Evolutionary conservation across 2,329 filamentous ascomycete genomes (phyloP).

Genomic region (Exophiala spinifera): DNA sequence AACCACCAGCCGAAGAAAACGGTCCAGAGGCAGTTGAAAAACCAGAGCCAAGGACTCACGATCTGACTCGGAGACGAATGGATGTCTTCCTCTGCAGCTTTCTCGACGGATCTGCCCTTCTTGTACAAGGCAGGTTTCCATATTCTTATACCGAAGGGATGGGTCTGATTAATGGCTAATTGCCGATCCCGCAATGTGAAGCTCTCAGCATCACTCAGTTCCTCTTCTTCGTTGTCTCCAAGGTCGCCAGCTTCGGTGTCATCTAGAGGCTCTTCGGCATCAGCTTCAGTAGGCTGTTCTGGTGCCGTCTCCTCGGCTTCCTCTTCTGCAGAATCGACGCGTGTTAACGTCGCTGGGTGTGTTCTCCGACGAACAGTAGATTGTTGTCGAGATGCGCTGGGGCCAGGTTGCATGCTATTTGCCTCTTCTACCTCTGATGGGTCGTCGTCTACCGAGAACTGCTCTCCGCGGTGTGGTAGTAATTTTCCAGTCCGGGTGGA

Average conservation of each 20-base stretch:
- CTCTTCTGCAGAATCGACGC: slow-evolving; percentile 39
- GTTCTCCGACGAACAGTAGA: slow-evolving; percentile 42
- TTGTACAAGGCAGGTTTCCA: slow-evolving; percentile 99
- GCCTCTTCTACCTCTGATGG: slow-evolving; percentile 74
- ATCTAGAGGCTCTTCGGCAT: slow-evolving; percentile 40
- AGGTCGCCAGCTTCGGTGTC: slow-evolving; percentile 51
- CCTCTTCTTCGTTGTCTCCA: slow-evolving; percentile 65
- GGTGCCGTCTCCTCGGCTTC: slow-evolving; percentile 39
- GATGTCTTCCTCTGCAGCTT: slow-evolving; percentile 93
- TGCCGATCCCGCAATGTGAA: slow-evolving; percentile 97
- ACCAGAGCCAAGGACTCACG: slow-evolving; percentile 77
- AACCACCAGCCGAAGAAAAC: slow-evolving; percentile 96
- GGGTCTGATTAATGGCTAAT: slow-evolving; percentile 96
- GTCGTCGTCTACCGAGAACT: slow-evolving; percentile 91
- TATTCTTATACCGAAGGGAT: slow-evolving; percentile 96
- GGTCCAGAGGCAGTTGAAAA: slow-evolving; percentile 91
- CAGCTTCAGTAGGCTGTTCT: slow-evolving; percentile 32
- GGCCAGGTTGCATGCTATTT: slow-evolving; percentile 38
- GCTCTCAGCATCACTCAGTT: slow-evolving; percentile 88
- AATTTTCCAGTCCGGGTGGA: slow-evolving; percentile 61
- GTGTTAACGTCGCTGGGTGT: slow-evolving; percentile 34
- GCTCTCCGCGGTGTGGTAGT: slow-evolving; percentile 73
- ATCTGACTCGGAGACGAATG: slow-evolving; percentile 88
- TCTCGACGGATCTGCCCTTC: slow-evolving; percentile 92
- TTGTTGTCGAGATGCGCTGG: slow-evolving; percentile 35